Evolutionary conservation across 2,329 filamentous ascomycete species (phyloP).

Genomic region (Ophiostoma fasciatum): DNA sequence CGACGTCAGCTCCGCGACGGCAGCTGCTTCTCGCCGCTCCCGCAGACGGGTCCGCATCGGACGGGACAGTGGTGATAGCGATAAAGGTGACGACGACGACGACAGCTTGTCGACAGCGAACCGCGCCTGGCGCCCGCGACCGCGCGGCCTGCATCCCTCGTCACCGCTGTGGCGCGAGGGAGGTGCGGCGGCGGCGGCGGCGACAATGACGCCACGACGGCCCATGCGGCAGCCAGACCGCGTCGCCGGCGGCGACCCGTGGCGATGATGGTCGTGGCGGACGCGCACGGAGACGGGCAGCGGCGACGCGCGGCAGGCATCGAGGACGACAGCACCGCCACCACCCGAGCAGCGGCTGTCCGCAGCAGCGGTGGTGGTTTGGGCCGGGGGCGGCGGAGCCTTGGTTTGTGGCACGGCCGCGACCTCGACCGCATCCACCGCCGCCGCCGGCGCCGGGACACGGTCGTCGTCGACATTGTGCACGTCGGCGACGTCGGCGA

Average conservation of each 20-base stretch:
- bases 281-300: background rate
- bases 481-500: background rate
- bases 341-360: too few relatives aligned
- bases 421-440: too few relatives aligned
- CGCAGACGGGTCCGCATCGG: slow-evolving; percentile 13
- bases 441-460: too few relatives aligned
- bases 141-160: too few relatives aligned
- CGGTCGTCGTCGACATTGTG: background rate
- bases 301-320: background rate
- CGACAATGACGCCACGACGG: too few relatives aligned
- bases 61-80: slow-evolving; percentile 1
- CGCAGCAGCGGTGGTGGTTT: background rate
- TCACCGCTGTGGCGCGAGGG: too few relatives aligned
- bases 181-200: too few relatives aligned
- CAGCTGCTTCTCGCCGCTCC: slow-evolving; percentile 23
- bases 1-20: too few relatives aligned
- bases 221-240: too few relatives aligned
- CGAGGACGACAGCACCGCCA: too few relatives aligned
- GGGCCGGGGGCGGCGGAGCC: background rate
- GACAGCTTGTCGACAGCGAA: slow-evolving; percentile 13
- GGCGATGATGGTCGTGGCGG: slow-evolving; percentile 21
- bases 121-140: slow-evolving; percentile 18
- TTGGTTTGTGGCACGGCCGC: too few relatives aligned
- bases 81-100: too few relatives aligned
- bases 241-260: slow-evolving; percentile 15